Base-by-base conservation (phyloP, 1,284 basidiomycete genomes). In the Rhizoctonia solani region DNA sequence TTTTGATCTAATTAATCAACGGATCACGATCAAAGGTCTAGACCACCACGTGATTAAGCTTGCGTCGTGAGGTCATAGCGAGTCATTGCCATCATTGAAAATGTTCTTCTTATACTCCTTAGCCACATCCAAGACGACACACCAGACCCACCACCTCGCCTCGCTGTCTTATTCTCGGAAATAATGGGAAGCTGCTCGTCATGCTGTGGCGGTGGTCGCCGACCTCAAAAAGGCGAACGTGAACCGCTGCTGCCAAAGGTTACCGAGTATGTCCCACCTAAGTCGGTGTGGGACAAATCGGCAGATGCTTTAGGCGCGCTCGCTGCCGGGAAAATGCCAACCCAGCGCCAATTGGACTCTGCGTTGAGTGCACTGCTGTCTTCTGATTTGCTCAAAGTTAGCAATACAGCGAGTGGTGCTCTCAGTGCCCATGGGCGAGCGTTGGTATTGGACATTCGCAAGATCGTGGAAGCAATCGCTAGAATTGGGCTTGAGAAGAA, bases 401-500 rank as follows among this genome's bases (percentile, higher is more conserved):
- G 42, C 37, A 32, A 32, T 30, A 34, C 56, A 34, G 71, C 72
- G 23, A 71, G 73, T 56, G 78, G 78, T 5, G 72, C 75, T 1
- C 68, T 77, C 58, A 80, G 77, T 66, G 69, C 72, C 21, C 71
- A 74, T n/a, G 78, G 79, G 11, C 69, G 69, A 56, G 73, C 75
- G 47, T 74, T 81, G 1, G 49, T 82, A 2, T 49, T 67, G 3
- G 77, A 79, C 69, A 63, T 77, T 16, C 72, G 76, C 44, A 74
- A 78, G 37, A 69, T 80, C 2, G 34, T 82, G 2, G 75, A 82
- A 67, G 75, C 79, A 9, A 6, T 78, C 2, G 66, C 81, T 32
- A 75, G 77, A 41, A 74, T 82, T 69, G 81, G 81, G 0, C 71
- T 79, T 70, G 81, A 83, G 71, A 83, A 83, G 72, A 85, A 84